Evolutionary conservation across 179 eudicot genomes (phyloP), one percentile per base, ranked within the genome.

Genomic region (Vitellaria paradoxa): DNA sequence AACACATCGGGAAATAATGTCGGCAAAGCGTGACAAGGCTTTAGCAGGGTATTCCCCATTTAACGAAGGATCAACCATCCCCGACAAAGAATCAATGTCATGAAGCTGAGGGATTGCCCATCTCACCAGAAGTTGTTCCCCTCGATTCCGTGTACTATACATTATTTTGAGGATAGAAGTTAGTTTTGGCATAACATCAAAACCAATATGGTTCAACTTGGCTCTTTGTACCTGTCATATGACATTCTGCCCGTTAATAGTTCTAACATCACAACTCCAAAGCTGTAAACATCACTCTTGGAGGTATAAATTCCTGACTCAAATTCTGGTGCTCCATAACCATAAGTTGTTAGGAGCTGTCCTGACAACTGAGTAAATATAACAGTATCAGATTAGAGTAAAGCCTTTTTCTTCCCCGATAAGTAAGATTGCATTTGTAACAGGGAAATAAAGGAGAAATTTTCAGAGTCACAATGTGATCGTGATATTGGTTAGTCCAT

Each of bases 241-340:
- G 98, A 93, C 87, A 79, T 87, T 83, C 97, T 89, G 84, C 98
- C 98, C 2, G 98, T 92, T 83, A 96, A 82, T 68, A 96, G 89
- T 84, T 91, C 95, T 76, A 91, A 64, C 92, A 89, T 87, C 78
- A 91, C 92, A 75, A 89, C 92, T 65, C 98, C 99, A 79, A 96
- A 96, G 88, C 99, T 96, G 80, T 90, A 96, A 73, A 96, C 97
- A 76, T 96, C 99, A 76, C 99, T 96, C 84, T 87, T 89, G 14
- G 82, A 62, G 70, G 92, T 93, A 84, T 90, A 96, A 18, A 90
- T 82, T 75, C 99, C 99, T 12, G 93, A 89, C 87, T 96, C 97
- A 71, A 89, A 93, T 84, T 96, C 99, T 21, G 99, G 99, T 72
- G 99, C 98, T 24, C 98, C 99, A 73, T 90, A 93, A 67, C 99